Base-by-base conservation (phyloP, 1,284 basidiomycete species). In the Agroathelia rolfsii region DNA sequence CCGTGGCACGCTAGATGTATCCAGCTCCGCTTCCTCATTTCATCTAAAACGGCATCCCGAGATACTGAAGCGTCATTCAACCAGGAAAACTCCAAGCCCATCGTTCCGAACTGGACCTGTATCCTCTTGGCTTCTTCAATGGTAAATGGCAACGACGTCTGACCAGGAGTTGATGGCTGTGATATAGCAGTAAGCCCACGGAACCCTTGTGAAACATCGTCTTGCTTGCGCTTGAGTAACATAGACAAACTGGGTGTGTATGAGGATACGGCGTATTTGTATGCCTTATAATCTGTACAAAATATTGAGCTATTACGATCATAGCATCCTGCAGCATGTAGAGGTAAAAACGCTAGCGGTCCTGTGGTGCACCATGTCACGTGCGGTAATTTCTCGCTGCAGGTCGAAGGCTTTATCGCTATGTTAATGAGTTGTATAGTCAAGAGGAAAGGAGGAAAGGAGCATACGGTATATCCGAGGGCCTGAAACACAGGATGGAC, bases 291-390 rank as follows among this genome's bases (percentile, higher is more conserved):
- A 3, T 24, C 23, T 4, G 23, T 22, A 10, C 28, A 32, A 16
- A 16, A 20, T n/a, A n/a, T n/a, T n/a, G n/a, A n/a, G n/a, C n/a
- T n/a, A n/a, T n/a, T n/a, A 4, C 24, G 29, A 20, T 40, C 31
- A 38, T 49, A 56, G 6, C 37, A 24, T 5, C 50, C 49, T 12
- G 55, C 55, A 14, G 53, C 55, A 40, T 58, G 55, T 12, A 58
- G 30, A 4, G 54, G 53, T 6, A 58, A 41, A 32, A 53, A 53
- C 1, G 49, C 40, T 3, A 56, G 37, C 8, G 43, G 43, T 5
- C 55, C 56, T 26, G 56, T 55, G 1, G 46, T 38, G 40, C 53
- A 58, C 55, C 55, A 56, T 32, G 47, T 51, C 7, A 58, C 37
- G 17, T 40, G 44, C 32, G 38, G 48, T 35, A 36, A n/a, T n/a